Conservation (phyloP, 164 flowering plant genomes). For the Nelumbo lutea region DNA sequence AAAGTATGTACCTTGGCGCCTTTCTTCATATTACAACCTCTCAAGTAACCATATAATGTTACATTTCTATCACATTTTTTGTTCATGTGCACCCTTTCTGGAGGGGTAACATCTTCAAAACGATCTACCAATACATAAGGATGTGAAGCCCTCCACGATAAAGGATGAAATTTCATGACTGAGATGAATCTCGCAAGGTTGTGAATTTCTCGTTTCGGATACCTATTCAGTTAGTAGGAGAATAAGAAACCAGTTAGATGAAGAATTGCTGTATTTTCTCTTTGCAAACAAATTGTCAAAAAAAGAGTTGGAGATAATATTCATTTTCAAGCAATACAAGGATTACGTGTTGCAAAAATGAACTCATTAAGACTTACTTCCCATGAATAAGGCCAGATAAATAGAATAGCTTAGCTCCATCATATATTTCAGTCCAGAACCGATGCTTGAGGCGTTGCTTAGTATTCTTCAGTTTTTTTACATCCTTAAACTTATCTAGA, state of each 20-base stretch:
- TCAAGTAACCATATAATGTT: slow-evolving; percentile 84
- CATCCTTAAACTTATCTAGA: slow-evolving; percentile 91
- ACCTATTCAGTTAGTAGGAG: slow-evolving; percentile 41
- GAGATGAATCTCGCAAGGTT: slow-evolving; percentile 95
- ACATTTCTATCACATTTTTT: slow-evolving; percentile 84
- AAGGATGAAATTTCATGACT: slow-evolving; percentile 83
- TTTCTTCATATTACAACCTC: slow-evolving; percentile 91
- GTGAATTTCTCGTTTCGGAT: slow-evolving; percentile 79
- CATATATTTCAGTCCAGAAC: slow-evolving; percentile 92
- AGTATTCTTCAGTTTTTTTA: slow-evolving; percentile 76
- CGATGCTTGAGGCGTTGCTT: slow-evolving; percentile 94
- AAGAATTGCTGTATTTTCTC: neutral
- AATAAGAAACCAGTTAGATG: slow-evolving; percentile 6
- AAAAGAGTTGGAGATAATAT: neutral
- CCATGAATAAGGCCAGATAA: slow-evolving; percentile 93
- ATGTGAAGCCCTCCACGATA: slow-evolving; percentile 84
- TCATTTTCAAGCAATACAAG: neutral
- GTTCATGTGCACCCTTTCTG: slow-evolving; percentile 54
- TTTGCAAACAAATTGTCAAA: neutral
- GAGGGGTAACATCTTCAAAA: slow-evolving; percentile 96
- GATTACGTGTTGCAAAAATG: neutral
- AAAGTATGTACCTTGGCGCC: slow-evolving; percentile 65
- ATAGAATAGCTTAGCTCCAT: slow-evolving; percentile 94
- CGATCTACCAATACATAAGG: slow-evolving; percentile 93
- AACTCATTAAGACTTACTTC: slow-evolving; percentile 47